Percentiles rank a stretch among this genome's conserved stretches.
phyloP scores from a whole-genome alignment of 164 flowering plant species.

The Sedum album region DNA sequence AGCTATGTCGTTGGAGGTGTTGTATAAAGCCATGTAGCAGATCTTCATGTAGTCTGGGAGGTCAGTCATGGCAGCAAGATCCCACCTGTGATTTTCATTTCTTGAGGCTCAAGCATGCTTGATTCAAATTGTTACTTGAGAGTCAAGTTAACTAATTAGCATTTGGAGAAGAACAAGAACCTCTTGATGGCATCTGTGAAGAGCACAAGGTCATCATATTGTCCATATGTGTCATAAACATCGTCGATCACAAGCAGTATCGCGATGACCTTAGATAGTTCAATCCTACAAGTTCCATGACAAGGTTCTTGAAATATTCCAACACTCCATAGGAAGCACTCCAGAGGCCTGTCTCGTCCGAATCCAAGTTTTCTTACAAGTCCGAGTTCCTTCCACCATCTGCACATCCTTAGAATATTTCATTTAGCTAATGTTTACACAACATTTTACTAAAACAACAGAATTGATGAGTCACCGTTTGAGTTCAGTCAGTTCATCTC shows the following conservation, averaged over 20 bases:
- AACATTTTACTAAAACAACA: neutral
- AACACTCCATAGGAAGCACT: slow-evolving; percentile 25
- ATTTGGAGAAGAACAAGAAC: too few species aligned
- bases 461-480: neutral
- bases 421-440: neutral
- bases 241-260: slow-evolving; percentile 13
- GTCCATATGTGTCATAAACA: too few species aligned
- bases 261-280: slow-evolving; percentile 23
- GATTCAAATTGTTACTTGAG: neutral
- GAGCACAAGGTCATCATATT: slow-evolving; percentile 17
- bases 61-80: slow-evolving; percentile 17
- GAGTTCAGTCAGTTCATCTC: slow-evolving; percentile 18
- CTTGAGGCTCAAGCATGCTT: neutral
- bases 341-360: slow-evolving; percentile 25
- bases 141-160: too few species aligned
- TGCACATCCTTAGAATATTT: neutral
- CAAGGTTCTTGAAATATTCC: slow-evolving; percentile 26
- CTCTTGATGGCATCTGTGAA: slow-evolving; percentile 22
- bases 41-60: slow-evolving; percentile 27
- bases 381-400: slow-evolving; percentile 32
- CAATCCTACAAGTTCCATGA: slow-evolving; percentile 15
- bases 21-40: slow-evolving; percentile 23
- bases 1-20: slow-evolving; percentile 18
- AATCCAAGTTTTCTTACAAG: slow-evolving; percentile 22
- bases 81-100: slow-evolving; percentile 14